Conservation (phyloP, 2,329 filamentous ascomycete genomes). For the Diaporthe eres region DNA sequence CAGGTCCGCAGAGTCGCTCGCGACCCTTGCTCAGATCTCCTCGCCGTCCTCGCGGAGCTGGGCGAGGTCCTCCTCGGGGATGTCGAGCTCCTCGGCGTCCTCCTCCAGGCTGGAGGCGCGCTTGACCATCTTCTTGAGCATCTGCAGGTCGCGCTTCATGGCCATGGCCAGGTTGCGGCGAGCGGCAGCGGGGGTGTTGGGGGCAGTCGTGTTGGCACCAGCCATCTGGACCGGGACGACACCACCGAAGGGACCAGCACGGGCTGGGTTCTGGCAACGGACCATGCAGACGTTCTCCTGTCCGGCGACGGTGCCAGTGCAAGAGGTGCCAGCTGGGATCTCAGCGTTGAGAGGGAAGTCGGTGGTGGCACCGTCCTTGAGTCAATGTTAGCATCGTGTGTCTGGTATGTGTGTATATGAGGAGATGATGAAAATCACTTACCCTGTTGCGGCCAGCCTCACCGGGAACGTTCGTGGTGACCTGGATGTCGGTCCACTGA, state of each 20-base stretch:
- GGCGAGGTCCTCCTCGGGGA: constrained; percentile 43
- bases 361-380: constrained; percentile 54
- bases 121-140: constrained; percentile 44
- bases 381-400: constrained; percentile 6
- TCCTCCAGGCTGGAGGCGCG: constrained; percentile 40
- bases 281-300: constrained; percentile 74
- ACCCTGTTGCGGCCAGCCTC: constrained; percentile 62
- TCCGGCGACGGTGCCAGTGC: constrained; percentile 72
- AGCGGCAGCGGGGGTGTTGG: constrained; percentile 42
- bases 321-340: constrained; percentile 68
- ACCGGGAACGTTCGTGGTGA: constrained; percentile 68
- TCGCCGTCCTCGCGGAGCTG: constrained; percentile 45
- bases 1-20: constrained; percentile 14
- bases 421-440: constrained; percentile 40
- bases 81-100: constrained; percentile 35
- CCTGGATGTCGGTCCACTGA: constrained; percentile 66
- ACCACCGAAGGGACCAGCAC: constrained; percentile 72
- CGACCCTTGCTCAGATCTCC: constrained; percentile 41
- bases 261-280: constrained; percentile 72
- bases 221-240: constrained; percentile 54
- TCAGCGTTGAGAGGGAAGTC: constrained; percentile 68
- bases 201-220: constrained; percentile 35
- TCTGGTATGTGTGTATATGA: background rate
- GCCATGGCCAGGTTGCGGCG: constrained; percentile 47
- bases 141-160: constrained; percentile 47